Base-by-base conservation (phyloP, 208 protist genomes). In the Acanthamoeba royreba region DNA sequence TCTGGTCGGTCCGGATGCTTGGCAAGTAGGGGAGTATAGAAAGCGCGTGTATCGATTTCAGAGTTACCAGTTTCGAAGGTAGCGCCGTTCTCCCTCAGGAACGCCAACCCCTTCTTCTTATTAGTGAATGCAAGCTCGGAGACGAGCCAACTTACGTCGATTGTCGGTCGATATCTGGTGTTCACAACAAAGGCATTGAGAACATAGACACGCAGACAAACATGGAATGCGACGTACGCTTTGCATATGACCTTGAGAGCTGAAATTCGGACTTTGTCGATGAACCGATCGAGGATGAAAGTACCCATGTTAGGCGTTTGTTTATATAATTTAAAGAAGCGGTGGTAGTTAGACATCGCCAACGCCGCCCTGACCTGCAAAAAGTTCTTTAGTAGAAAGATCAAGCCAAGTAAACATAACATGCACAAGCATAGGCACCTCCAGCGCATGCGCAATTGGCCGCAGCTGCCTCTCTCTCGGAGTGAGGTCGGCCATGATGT, bases 261-360 rank as follows among this genome's bases (percentile, higher is more conserved):
- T 0, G 45, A 38, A 52, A 89, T 58, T 9, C 81, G 81, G 49
- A 89, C 66, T 42, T 89, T 66, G 35, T 66, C 81, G 42, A 89
- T 66, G 66, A 89, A 89, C 38, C 58, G 81, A 42, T 89, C 81
- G 42, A 89, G 58, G 25, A 89, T 89, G 81, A 45, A 89, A 46
- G 53, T 52, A 35, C 81, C 81, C 81, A 89, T 89, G 81, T 89
- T 89, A 52, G 81, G 81, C 38, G 53, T 66, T 66, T 58, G 35
- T 66, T 89, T 58, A 89, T 89, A 89, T 52, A 89, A 42, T 46
- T 46, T 58, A 89, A 89, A 89, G 49, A 89, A 89, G 49, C 42
- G 43, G 49, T 89, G 53, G 53, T 89, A 89, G 81, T 89, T 42
- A 19, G 81, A 89, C 49, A 66, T 58, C 31, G 81, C 81, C 81